Base-by-base conservation (phyloP, 1,139 yeast species). In the Candida frijolesensis region DNA sequence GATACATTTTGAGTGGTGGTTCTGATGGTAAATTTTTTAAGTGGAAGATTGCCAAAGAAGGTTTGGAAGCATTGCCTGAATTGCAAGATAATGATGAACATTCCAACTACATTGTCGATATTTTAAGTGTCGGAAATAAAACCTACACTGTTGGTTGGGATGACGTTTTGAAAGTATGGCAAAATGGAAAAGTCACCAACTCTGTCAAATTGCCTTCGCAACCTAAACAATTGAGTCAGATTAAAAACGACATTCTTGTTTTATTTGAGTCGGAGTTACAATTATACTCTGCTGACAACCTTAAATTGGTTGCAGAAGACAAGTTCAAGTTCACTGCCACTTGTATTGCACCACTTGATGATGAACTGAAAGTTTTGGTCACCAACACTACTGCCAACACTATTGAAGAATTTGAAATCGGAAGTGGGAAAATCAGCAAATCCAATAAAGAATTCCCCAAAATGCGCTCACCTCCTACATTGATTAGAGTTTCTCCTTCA, bases 121-220 rank as follows among this genome's bases (percentile, higher is more conserved):
- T 78, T 34, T 60, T 63, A 22, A 57, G 54, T 40, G 66, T 58
- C 10, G 61, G 60, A 19, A 63, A 63, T 1, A 53, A 57, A 1
- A 56, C 83, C 11, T 70, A 79, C 50, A 78, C 95, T 16, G 73
- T 84, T 30, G 96, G 92, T 1, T 92, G 98, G 98, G 99, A 94
- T 66, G 96, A 90, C 62, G 80, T 82, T n/a, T 61, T 91, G 46
- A 82, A 80, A 60, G 60, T 72, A 2, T 71, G 87, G 67, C 59
- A 64, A 10, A 65, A 63, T 41, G 66, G 63, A 27, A 51, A 59
- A 11, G 59, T 71, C n/a, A 62, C 64, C 10, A 57, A 59, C 2
- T 61, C 69, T 0, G 57, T 68, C 11, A 51, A 55, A 11, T 72
- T 89, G 47, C 67, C 73, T 1, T 72, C 74, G 3, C 97, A 91